A percentile compares a stretch with the other conserved stretches of the same genome.
phyloP scores from a whole-genome alignment of 1,284 basidiomycete genomes.

The Cryptococcus amylolentus region DNA sequence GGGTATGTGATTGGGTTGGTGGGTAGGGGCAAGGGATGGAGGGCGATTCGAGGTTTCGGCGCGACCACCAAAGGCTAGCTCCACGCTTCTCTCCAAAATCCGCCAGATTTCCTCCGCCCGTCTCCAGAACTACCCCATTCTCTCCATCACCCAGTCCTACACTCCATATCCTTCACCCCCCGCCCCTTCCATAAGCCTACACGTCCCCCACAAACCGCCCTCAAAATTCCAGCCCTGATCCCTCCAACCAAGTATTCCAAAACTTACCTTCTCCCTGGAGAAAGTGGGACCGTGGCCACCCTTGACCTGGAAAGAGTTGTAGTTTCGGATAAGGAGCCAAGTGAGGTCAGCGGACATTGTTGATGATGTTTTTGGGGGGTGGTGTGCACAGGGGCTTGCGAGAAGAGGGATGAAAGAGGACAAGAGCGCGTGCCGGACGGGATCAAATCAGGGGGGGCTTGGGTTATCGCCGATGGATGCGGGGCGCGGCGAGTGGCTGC shows the following conservation, averaged over 20 bases:
- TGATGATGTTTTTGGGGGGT: constrained; percentile 10
- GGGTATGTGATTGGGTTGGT: too few species aligned
- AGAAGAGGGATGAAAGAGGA: too few species aligned
- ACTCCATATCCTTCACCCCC: background rate
- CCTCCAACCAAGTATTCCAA: background rate
- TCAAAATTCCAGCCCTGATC: background rate
- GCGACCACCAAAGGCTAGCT: background rate
- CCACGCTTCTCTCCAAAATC: background rate
- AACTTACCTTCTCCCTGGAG: constrained; percentile 75
- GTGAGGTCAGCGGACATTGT: constrained; percentile 63
- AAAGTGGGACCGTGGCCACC: constrained; percentile 71
- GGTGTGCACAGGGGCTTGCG: background rate
- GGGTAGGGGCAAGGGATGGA: too few species aligned
- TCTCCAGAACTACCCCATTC: background rate
- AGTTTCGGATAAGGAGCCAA: constrained; percentile 86
- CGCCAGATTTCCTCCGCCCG: background rate
- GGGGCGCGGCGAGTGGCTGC: too few species aligned
- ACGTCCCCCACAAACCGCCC: background rate
- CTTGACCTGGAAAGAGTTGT: constrained; percentile 81
- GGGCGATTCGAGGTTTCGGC: background rate
- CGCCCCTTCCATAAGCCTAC: background rate
- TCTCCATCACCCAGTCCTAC: background rate
- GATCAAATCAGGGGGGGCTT: too few species aligned
- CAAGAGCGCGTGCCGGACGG: too few species aligned
- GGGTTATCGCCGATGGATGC: too few species aligned